phyloP scores from a whole-genome alignment of 306 rosid species.

The Trifolium fragiferum region DNA sequence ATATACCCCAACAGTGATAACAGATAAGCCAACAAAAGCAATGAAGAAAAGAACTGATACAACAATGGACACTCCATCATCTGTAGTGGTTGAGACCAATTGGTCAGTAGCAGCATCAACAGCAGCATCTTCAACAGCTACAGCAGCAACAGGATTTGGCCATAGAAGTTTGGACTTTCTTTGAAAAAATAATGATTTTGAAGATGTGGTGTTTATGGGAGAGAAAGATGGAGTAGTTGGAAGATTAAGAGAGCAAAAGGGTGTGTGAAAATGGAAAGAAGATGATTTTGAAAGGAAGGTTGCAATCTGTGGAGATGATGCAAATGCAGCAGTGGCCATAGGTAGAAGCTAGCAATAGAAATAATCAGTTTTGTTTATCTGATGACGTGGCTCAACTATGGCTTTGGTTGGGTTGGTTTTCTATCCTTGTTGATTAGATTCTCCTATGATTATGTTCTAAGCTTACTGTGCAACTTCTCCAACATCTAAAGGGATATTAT shows the following conservation, averaged over 20 bases:
- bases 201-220: slow-evolving; percentile 30
- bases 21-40: slow-evolving; percentile 75
- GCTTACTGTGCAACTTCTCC: no score
- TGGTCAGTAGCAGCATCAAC: slow-evolving; percentile 57
- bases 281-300: slow-evolving; percentile 44
- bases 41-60: slow-evolving; percentile 67
- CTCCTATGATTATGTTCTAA: no score
- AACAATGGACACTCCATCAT: slow-evolving; percentile 51
- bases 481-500: no score
- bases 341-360: no score
- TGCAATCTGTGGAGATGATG: slow-evolving; percentile 43
- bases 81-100: slow-evolving; percentile 51
- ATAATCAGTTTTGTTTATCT: no score
- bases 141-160: slow-evolving; percentile 45
- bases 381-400: no score
- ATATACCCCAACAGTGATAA: slow-evolving; percentile 84
- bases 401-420: no score
- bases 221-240: slow-evolving; percentile 36
- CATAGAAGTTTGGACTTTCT: slow-evolving; percentile 26
- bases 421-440: no score
- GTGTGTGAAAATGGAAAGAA: slow-evolving; percentile 31
- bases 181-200: slow-evolving; percentile 30
- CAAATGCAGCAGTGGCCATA: slow-evolving; percentile 55
- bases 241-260: slow-evolving; percentile 20
- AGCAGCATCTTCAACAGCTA: slow-evolving; percentile 50